Evolutionary conservation across 1,139 yeast species (phyloP).

Genomic region (Pichia norvegensis): DNA sequence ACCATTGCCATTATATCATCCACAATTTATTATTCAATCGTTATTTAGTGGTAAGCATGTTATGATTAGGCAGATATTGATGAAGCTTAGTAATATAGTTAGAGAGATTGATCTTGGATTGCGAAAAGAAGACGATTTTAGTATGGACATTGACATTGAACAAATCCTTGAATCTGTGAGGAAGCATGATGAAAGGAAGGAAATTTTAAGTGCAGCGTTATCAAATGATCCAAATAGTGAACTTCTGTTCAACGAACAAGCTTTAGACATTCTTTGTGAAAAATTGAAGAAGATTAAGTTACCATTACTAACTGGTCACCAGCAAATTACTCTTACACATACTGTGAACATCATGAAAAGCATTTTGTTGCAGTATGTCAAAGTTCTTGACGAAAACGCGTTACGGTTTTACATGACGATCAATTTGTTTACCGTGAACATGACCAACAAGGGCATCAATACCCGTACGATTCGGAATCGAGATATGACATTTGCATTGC

Average conservation of each 20-base stretch:
- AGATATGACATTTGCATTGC: constrained; percentile 83
- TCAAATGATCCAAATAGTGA: constrained; percentile 21
- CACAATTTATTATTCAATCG: constrained; percentile 77
- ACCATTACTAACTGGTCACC: constrained; percentile 84
- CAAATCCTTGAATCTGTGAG: constrained; percentile 23
- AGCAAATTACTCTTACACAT: constrained; percentile 73
- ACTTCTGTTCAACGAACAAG: constrained; percentile 36
- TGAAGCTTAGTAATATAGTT: constrained; percentile 42
- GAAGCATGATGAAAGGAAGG: neutral
- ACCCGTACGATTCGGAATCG: constrained; percentile 51
- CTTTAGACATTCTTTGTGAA: constrained; percentile 47
- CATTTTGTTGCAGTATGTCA: constrained; percentile 35
- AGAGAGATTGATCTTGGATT: constrained; percentile 42
- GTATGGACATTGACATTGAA: constrained; percentile 29
- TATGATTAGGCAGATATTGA: constrained; percentile 51
- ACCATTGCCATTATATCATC: constrained; percentile 85
- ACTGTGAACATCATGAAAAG: constrained; percentile 58
- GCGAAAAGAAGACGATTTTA: constrained; percentile 29
- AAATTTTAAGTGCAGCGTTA: neutral
- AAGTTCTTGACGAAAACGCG: constrained; percentile 65
- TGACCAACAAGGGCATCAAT: constrained; percentile 32
- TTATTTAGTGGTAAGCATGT: constrained; percentile 55
- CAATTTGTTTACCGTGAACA: constrained; percentile 55
- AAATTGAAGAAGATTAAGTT: constrained; percentile 57
- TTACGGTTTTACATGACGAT: constrained; percentile 64